These are phyloP conservation scores for Fraxinus angustifolia DNA, from an alignment of 305 asterid genomes.

Conservation along the genomic window DNA sequence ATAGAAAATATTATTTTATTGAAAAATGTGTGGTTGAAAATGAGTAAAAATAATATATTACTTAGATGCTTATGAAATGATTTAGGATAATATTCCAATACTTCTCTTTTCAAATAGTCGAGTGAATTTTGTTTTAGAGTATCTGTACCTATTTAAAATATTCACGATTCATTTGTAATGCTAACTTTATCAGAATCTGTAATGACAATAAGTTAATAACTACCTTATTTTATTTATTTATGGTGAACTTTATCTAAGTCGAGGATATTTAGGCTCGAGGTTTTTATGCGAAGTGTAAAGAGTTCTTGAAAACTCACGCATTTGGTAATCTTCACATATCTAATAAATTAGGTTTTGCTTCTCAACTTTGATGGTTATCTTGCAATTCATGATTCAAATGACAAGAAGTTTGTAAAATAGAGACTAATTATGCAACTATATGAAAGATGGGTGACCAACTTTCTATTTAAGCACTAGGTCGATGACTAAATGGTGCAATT, in stretches of 20 bases:
- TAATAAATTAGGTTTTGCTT: not conserved
- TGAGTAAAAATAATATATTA: not conserved
- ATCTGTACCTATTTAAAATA: not conserved
- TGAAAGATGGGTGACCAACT: not conserved
- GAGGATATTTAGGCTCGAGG: not conserved
- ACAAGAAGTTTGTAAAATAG: not conserved
- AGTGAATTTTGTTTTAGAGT: not conserved
- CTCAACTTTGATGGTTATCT: not conserved
- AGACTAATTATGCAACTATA: not conserved
- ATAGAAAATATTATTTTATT: too few relatives aligned
- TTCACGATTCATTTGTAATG: not conserved
- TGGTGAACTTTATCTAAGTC: not conserved
- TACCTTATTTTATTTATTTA: not conserved
- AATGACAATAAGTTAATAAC: not conserved
- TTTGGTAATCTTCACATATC: not conserved
- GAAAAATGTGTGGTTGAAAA: too few relatives aligned
- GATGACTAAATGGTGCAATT: not conserved
- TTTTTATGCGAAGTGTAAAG: not conserved
- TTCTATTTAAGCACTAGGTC: not conserved
- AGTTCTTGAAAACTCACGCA: not conserved
- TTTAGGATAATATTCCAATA: not conserved
- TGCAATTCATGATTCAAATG: not conserved
- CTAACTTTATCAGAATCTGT: not conserved
- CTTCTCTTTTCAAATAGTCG: not conserved
- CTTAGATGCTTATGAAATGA: not conserved